Evolutionary conservation across 2,329 filamentous ascomycete genomes (phyloP), one percentile per base, ranked within the genome.

Genomic region (Ophiostoma triangulosporum): DNA sequence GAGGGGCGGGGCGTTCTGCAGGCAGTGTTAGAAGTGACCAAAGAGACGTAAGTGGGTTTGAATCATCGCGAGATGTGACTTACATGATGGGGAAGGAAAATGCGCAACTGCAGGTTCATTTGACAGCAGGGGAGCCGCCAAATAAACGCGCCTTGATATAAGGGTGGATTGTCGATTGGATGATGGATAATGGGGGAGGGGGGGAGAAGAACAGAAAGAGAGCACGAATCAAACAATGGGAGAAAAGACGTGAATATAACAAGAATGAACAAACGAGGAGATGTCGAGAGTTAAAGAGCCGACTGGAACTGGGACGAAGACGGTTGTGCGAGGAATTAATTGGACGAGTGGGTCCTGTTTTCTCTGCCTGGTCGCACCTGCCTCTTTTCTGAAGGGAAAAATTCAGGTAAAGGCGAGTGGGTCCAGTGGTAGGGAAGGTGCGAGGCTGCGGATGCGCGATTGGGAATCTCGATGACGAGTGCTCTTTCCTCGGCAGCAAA

Each of bases 31-130:
- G 26, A 26, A 17, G 48, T 35, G 12, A 48, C n/a, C 24, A 24
- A n/a, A n/a, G n/a, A n/a, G n/a, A n/a, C 20, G 32, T 7, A 24
- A 20, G 35, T 26, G 20, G 40, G 24, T 22, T 14, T n/a, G 11
- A 9, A 31, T 11, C 17, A 35, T 43, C 11, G n/a, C 26, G 49
- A 22, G 17, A n/a, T n/a, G 22, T 11, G 14, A 71, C 79, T 72
- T 78, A 88, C 84, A 74, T 74, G 74, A 69, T 76, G 75, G 74
- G 73, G 77, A 71, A 73, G 70, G 69, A 73, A 66, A 68, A 74
- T 72, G 67, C 71, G 72, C 72, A 71, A 73, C 74, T 90, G 88
- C 90, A 96, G 88, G 88, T 93, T 95, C 90, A 95, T 95, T 88
- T 91, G 88, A 94, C 88, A 90, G 88, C 84, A 68, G 60, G 62